These are phyloP conservation scores for Aurantiochytrium sp. DNA, from an alignment of 108 stramenopile species.

Conservation along the genomic window DNA sequence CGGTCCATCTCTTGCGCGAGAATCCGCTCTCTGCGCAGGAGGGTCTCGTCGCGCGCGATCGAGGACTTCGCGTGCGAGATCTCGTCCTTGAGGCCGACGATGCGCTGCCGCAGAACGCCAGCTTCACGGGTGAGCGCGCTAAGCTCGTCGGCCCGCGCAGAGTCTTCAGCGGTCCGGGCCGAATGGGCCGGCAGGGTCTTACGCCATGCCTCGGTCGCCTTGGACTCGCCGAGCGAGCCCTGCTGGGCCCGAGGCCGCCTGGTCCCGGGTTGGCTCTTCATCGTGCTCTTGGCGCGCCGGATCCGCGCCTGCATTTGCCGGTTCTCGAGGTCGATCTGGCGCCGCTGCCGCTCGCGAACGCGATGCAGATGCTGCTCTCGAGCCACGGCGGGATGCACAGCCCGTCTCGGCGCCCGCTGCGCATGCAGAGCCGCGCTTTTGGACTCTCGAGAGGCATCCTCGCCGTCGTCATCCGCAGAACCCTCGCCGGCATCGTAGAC, in stretches of 20 bases:
- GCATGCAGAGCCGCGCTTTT: too few relatives aligned
- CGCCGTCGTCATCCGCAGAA: too few relatives aligned
- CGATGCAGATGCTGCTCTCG: not conserved
- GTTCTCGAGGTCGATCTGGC: not conserved
- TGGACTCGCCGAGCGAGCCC: not conserved
- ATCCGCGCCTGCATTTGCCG: not conserved
- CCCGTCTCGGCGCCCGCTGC: too few relatives aligned
- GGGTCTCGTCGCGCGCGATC: not conserved
- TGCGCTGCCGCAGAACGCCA: not conserved
- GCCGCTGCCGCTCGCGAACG: not conserved
- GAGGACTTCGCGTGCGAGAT: not conserved
- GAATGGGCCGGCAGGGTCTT: too few relatives aligned
- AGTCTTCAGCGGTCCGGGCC: too few relatives aligned
- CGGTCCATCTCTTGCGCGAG: not conserved
- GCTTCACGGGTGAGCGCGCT: not conserved
- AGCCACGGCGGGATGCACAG: not conserved
- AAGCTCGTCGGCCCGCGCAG: not conserved
- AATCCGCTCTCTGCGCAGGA: not conserved
- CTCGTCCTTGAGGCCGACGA: not conserved
- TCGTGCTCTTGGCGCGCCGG: not conserved
- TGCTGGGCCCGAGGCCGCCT: too few relatives aligned
- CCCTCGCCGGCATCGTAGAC: too few relatives aligned
- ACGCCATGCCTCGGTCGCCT: not conserved
- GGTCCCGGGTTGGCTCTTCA: not conserved
- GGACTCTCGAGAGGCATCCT: too few relatives aligned